Evolutionary conservation across 2,329 filamentous ascomycete genomes (phyloP).

Genomic region (Fusarium falciforme): DNA sequence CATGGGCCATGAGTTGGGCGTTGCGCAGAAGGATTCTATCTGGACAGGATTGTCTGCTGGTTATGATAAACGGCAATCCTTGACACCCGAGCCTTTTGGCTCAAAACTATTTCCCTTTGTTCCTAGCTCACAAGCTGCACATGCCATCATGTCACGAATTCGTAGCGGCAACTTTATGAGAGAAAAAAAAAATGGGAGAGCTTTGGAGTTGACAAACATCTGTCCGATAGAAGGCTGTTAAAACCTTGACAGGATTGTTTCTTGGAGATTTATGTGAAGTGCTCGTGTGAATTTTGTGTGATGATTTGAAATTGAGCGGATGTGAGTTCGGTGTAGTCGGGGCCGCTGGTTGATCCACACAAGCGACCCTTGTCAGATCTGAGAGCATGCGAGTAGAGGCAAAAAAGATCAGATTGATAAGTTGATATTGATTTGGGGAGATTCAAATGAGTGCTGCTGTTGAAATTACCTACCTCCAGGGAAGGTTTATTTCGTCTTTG

Average conservation of each 20-base stretch:
- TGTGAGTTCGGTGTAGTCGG: neutral
- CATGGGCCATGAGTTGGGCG: constrained; percentile 55
- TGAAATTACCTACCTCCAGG: neutral
- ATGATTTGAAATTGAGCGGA: neutral
- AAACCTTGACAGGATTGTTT: constrained; percentile 20
- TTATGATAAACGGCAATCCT: constrained; percentile 47
- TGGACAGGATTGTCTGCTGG: constrained; percentile 57
- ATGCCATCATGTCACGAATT: constrained; percentile 47
- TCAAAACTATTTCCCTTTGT: constrained; percentile 53
- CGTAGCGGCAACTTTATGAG: constrained; percentile 47
- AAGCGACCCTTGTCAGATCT: neutral
- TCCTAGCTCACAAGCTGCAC: constrained; percentile 49
- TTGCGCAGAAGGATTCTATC: constrained; percentile 55
- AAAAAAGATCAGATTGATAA: neutral
- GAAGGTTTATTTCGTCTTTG: neutral
- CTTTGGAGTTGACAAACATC: constrained; percentile 45
- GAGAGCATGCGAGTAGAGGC: neutral
- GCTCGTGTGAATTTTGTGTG: neutral
- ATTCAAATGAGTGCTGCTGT: neutral
- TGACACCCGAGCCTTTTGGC: constrained; percentile 26
- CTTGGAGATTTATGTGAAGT: neutral
- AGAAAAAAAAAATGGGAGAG: constrained; percentile 51
- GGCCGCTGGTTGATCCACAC: neutral
- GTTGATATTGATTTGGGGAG: neutral
- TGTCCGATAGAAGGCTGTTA: constrained; percentile 52